A percentile compares a stretch with the other conserved stretches of the same genome.
Conservation (phyloP, 257 asterid genomes). For the Thymus quinquecostatus region DNA sequence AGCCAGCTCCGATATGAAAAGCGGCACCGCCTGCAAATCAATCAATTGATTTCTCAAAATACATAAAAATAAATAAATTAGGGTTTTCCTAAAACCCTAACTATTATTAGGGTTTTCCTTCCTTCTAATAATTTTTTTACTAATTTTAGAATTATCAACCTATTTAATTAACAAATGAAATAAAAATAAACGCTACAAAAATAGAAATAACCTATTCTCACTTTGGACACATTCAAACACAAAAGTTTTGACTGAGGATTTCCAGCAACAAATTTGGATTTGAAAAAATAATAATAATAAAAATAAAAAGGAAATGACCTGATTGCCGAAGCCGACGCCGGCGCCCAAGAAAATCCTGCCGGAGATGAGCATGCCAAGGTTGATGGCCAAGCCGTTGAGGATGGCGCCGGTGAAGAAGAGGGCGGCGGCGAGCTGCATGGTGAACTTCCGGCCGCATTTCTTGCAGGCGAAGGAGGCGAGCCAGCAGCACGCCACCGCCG, state of each 20-base stretch:
- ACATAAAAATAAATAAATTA: no score
- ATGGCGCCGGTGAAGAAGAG: constrained; percentile 50
- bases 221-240: no score
- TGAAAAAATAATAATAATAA: no score
- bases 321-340: constrained; percentile 67
- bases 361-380: constrained; percentile 42
- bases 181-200: no score
- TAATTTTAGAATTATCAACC: no score
- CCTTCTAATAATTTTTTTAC: no score
- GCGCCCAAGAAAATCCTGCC: constrained; percentile 55
- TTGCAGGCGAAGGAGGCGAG: constrained; percentile 44
- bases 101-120: no score
- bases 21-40: constrained; percentile 50
- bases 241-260: no score
- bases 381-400: constrained; percentile 35
- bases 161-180: no score
- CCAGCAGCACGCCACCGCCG: constrained; percentile 53
- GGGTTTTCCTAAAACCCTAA: no score
- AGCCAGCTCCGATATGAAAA: constrained; percentile 61
- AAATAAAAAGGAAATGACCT: constrained; percentile 33
- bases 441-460: constrained; percentile 44
- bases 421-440: constrained; percentile 49
- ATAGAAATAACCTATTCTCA: no score
- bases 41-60: background rate
- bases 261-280: no score